Conservation (phyloP, 2,329 filamentous ascomycete species). For the Juglanconis juglandina region DNA sequence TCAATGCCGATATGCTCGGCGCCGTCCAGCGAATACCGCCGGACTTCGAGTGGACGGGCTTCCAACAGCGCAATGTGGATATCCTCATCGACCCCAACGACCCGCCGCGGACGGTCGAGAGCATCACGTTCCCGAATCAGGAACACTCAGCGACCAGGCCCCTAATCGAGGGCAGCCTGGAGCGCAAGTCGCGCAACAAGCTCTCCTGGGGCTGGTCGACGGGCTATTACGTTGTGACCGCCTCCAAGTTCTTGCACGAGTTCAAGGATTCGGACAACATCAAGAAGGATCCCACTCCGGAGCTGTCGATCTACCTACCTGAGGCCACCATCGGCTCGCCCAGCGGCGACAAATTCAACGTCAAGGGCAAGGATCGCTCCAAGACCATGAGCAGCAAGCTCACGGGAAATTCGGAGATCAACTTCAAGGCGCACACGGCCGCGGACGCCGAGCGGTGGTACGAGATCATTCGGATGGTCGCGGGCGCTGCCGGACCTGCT, state of each 20-base stretch:
- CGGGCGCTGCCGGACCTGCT: constrained; percentile 41
- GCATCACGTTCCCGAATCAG: constrained; percentile 84
- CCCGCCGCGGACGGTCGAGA: constrained; percentile 68
- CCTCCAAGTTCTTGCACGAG: constrained; percentile 85
- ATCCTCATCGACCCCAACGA: constrained; percentile 75
- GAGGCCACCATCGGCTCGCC: constrained; percentile 75
- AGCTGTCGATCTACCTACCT: constrained; percentile 86
- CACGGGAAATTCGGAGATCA: constrained; percentile 72
- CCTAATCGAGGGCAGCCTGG: constrained; percentile 81
- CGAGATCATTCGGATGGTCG: constrained; percentile 62
- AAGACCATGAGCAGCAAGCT: constrained; percentile 79
- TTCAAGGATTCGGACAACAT: constrained; percentile 86
- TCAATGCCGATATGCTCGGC: constrained; percentile 80
- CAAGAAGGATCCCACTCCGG: constrained; percentile 69
- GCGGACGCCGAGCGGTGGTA: constrained; percentile 84
- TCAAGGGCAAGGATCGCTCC: constrained; percentile 91
- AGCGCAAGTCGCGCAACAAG: constrained; percentile 87
- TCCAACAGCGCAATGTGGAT: constrained; percentile 66
- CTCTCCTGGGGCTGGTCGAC: constrained; percentile 72
- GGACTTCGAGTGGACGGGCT: constrained; percentile 91
- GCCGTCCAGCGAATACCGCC: constrained; percentile 72
- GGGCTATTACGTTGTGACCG: constrained; percentile 86
- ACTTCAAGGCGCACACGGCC: constrained; percentile 82
- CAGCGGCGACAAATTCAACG: constrained; percentile 79
- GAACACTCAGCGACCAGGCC: constrained; percentile 75